Evolutionary conservation across 305 asterid species (phyloP).

Genomic region (Fraxinus dipetala): DNA sequence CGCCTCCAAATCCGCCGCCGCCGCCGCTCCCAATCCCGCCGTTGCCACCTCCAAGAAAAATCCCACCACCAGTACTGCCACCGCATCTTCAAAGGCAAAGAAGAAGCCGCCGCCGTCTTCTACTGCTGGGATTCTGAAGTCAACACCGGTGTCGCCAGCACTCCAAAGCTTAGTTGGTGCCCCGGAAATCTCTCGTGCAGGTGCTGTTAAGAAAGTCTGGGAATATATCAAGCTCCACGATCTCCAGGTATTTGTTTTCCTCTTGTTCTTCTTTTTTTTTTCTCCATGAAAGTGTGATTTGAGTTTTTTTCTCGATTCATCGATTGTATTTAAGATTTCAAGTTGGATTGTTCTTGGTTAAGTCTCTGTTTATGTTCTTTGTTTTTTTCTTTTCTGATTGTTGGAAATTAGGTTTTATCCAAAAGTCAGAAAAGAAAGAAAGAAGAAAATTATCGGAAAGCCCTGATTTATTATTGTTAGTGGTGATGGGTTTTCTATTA

Average conservation of each 20-base stretch:
- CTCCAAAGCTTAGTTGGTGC: conserved; percentile 48
- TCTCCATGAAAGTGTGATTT: conserved; percentile 19
- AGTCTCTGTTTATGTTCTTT: neutral
- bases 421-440: neutral
- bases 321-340: neutral
- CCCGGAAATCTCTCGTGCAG: conserved; percentile 42
- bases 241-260: conserved; percentile 41
- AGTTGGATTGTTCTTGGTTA: neutral
- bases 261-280: neutral
- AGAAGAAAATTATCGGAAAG: neutral
- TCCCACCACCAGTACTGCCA: conserved; percentile 16
- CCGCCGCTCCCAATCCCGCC: conserved; percentile 26
- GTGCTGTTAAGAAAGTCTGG: conserved; percentile 56
- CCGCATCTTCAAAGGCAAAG: conserved; percentile 30
- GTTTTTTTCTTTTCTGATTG: neutral
- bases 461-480: neutral
- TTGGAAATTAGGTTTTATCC: neutral
- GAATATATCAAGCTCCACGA: conserved; percentile 49
- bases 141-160: conserved; percentile 39
- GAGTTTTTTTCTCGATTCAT: conserved; percentile 15
- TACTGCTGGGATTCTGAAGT: conserved; percentile 33
- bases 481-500: neutral
- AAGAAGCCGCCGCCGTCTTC: conserved; percentile 22
- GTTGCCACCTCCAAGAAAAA: conserved; percentile 30
- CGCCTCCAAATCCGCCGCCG: conserved; percentile 32